Percentiles rank a stretch among this genome's conserved stretches.
phyloP scores from a whole-genome alignment of 2,329 filamentous ascomycete genomes.

The Magnaporthiopsis incrustans region DNA sequence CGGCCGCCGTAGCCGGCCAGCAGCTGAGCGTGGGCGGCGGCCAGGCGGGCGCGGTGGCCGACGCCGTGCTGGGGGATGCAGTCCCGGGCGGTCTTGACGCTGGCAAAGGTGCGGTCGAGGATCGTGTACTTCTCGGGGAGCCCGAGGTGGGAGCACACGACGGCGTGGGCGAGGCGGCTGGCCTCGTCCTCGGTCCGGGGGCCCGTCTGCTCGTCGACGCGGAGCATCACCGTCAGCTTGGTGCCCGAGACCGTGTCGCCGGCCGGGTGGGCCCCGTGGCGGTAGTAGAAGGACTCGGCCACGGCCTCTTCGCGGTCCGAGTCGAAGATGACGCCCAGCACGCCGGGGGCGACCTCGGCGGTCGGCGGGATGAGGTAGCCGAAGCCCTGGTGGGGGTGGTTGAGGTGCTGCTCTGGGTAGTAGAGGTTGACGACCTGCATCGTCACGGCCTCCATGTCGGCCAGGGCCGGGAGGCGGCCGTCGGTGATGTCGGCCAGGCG shows the following conservation, averaged over 20 bases:
- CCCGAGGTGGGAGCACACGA: constrained; percentile 43
- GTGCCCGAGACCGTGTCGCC: constrained; percentile 45
- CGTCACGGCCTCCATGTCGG: constrained; percentile 57
- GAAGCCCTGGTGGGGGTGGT: constrained; percentile 61
- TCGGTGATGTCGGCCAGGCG: constrained; percentile 30
- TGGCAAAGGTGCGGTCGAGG: constrained; percentile 63
- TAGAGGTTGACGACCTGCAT: constrained; percentile 92
- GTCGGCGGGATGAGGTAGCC: constrained; percentile 85
- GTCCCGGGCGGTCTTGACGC: constrained; percentile 53
- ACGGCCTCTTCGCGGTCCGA: constrained; percentile 45
- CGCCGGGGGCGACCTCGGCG: constrained; percentile 18
- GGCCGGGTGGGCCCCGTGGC: constrained; percentile 4
- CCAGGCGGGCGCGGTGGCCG: constrained; percentile 62
- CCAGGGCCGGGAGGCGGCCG: constrained; percentile 37
- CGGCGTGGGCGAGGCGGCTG: constrained; percentile 57
- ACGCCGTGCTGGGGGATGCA: constrained; percentile 90
- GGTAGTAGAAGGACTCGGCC: no score
- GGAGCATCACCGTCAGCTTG: constrained; percentile 89
- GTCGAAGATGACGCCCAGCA: constrained; percentile 87
- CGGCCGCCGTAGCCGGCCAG: constrained; percentile 48
- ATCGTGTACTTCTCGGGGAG: constrained; percentile 45
- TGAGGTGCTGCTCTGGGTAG: constrained; percentile 58
- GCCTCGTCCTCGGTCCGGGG: constrained; percentile 45
- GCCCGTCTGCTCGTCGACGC: constrained; percentile 73
- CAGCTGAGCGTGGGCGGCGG: constrained; percentile 46